A percentile compares a stretch with the other conserved stretches of the same genome.
These are phyloP conservation scores for Coccomyxa subellipsoidea DNA, from an alignment of 163 green algal species.

Conservation along the genomic window DNA sequence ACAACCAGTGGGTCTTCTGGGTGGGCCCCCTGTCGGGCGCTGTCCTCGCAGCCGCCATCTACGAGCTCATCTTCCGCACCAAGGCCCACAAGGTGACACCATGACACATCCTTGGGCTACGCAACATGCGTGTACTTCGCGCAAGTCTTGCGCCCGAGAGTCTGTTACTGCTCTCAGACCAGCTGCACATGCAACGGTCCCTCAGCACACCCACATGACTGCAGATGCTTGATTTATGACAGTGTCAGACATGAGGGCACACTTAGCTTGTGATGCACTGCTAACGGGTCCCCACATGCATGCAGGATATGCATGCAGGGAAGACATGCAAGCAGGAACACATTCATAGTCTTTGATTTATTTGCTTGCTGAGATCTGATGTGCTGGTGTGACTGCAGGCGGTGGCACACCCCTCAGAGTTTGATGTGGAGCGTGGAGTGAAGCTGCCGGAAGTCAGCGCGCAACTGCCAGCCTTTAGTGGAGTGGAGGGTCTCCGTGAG, in stretches of 20 bases:
- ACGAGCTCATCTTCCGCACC: slow-evolving; percentile 25
- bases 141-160: too few relatives aligned
- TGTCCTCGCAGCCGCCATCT: slow-evolving; percentile 18
- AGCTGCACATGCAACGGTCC: too few relatives aligned
- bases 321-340: too few relatives aligned
- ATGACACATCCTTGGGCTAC: neutral
- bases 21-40: slow-evolving; percentile 18
- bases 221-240: too few relatives aligned
- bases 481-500: neutral
- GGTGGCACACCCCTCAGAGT: neutral
- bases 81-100: neutral
- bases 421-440: neutral
- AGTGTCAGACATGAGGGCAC: too few relatives aligned
- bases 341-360: neutral
- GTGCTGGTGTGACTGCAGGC: neutral
- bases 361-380: neutral
- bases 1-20: slow-evolving; percentile 33
- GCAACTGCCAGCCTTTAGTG: neutral
- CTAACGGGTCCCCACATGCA: too few relatives aligned
- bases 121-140: neutral
- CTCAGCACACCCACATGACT: too few relatives aligned
- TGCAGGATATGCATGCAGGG: too few relatives aligned
- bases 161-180: neutral
- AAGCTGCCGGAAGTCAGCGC: neutral
- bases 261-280: too few relatives aligned